These are phyloP conservation scores for Ophiocordyceps camponoti-leonardi DNA, from an alignment of 2,329 filamentous ascomycete species.

Conservation along the genomic window DNA sequence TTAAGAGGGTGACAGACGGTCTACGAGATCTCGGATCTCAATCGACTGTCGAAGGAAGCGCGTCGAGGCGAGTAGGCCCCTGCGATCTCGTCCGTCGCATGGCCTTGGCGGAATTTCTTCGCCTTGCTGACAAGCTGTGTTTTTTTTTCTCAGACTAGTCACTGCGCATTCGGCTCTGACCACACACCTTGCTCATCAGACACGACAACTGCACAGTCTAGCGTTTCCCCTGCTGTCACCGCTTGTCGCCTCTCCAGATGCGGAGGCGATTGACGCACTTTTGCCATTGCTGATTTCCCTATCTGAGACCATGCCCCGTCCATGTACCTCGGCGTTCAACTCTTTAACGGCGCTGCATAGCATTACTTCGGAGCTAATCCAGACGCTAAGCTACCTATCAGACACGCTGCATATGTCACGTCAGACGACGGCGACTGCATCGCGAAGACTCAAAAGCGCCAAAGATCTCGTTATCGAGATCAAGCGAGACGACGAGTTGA, in stretches of 20 bases:
- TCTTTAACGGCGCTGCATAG: slow-evolving; percentile 53
- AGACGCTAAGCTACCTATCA: slow-evolving; percentile 69
- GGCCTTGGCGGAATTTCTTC: no score
- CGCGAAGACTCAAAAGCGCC: slow-evolving; percentile 61
- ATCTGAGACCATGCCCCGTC: slow-evolving; percentile 48
- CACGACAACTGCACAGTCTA: slow-evolving; percentile 56
- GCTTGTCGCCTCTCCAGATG: slow-evolving; percentile 42
- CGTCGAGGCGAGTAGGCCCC: slow-evolving; percentile 38
- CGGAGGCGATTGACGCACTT: slow-evolving; percentile 50
- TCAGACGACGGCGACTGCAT: slow-evolving; percentile 70
- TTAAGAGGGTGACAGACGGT: slow-evolving; percentile 50
- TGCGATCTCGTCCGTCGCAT: no score
- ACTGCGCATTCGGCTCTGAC: slow-evolving; percentile 60
- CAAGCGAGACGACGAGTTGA: slow-evolving; percentile 62
- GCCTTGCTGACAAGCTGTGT: slow-evolving; percentile 4
- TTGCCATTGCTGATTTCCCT: slow-evolving; percentile 49
- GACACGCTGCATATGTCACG: slow-evolving; percentile 90
- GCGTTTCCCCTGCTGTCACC: slow-evolving; percentile 56
- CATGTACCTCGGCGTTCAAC: slow-evolving; percentile 42
- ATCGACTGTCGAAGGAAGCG: slow-evolving; percentile 52
- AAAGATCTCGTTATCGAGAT: slow-evolving; percentile 78
- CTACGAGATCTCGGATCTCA: slow-evolving; percentile 58
- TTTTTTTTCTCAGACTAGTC: slow-evolving; percentile 51
- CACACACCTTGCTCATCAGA: slow-evolving; percentile 59
- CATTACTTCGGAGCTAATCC: slow-evolving; percentile 55